Evolutionary conservation across 352 stramenopile genomes (phyloP).

Genomic region (Globisporangium nagaii): DNA sequence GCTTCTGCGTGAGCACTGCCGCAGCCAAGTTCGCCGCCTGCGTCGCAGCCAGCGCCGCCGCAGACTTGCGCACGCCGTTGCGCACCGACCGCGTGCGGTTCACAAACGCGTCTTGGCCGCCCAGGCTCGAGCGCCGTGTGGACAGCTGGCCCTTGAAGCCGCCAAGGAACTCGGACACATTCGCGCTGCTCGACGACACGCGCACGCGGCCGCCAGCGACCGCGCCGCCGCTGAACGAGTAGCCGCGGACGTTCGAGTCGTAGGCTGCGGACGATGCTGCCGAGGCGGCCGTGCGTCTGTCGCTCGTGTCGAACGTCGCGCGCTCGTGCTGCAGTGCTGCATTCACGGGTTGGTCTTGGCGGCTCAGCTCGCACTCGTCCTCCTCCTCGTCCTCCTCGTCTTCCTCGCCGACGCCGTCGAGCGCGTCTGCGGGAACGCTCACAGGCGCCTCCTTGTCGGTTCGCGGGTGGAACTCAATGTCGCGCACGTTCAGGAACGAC

Average conservation of each 20-base stretch:
- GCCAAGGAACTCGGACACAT: slow-evolving; percentile 60
- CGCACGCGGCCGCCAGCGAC: slow-evolving; percentile 28
- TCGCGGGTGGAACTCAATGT: slow-evolving; percentile 35
- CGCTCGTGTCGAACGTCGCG: slow-evolving; percentile 6
- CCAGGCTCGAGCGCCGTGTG: slow-evolving; percentile 18
- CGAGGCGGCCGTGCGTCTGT: not conserved
- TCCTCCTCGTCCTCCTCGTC: slow-evolving; percentile 14
- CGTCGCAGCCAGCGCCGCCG: slow-evolving; percentile 18
- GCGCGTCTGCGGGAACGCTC: slow-evolving; percentile 5
- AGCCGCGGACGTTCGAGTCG: not conserved
- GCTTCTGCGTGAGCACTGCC: slow-evolving; percentile 32
- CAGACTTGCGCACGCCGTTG: slow-evolving; percentile 31
- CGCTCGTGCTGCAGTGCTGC: slow-evolving; percentile 4
- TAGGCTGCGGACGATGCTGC: too few species aligned
- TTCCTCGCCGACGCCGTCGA: not conserved
- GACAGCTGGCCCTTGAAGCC: slow-evolving; percentile 55
- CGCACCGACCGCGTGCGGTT: slow-evolving; percentile 39
- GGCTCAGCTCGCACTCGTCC: slow-evolving; percentile 4
- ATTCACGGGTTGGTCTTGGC: not conserved
- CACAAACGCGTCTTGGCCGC: slow-evolving; percentile 23
- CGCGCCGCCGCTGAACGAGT: slow-evolving; percentile 7
- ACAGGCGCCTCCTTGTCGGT: slow-evolving; percentile 12
- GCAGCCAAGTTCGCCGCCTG: slow-evolving; percentile 11
- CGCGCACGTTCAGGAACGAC: slow-evolving; percentile 48
- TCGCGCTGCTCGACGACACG: slow-evolving; percentile 35